These are phyloP conservation scores for Guadua angustifolia DNA, from an alignment of 176 grass and related monocot species.

Conservation along the genomic window DNA sequence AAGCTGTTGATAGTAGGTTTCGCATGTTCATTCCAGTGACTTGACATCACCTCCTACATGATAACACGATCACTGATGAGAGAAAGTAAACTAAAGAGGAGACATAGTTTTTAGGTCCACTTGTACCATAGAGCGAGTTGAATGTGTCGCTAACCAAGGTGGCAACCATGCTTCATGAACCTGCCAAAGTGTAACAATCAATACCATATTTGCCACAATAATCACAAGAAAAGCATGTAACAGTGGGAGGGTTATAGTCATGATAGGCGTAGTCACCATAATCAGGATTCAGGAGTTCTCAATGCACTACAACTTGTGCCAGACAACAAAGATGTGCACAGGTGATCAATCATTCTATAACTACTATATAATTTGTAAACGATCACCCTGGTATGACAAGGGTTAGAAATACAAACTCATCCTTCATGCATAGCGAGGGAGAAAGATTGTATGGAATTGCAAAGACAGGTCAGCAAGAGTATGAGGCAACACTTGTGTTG, in stretches of 20 bases:
- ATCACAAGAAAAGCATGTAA: slow-evolving; percentile 16
- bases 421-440: too few relatives aligned
- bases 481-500: too few relatives aligned
- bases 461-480: too few relatives aligned
- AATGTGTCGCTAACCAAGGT: slow-evolving; percentile 74
- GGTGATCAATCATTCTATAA: slow-evolving; percentile 18
- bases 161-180: slow-evolving; percentile 88
- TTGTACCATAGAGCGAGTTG: slow-evolving; percentile 55
- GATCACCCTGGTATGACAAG: too few relatives aligned
- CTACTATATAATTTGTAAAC: too few relatives aligned
- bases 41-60: slow-evolving; percentile 64
- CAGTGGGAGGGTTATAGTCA: slow-evolving; percentile 3
- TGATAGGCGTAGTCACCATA: not conserved
- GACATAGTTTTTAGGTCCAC: slow-evolving; percentile 30
- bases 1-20: slow-evolving; percentile 68
- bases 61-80: slow-evolving; percentile 33
- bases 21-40: slow-evolving; percentile 75
- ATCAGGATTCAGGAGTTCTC: too few relatives aligned
- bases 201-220: not conserved
- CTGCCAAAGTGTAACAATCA: slow-evolving; percentile 46
- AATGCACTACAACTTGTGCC: too few relatives aligned
- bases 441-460: too few relatives aligned
- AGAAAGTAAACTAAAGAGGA: slow-evolving; percentile 41
- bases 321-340: not conserved
- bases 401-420: too few relatives aligned